Base-by-base conservation (phyloP, 2,329 filamentous ascomycete genomes). In the Trematosphaeria pertusa region DNA sequence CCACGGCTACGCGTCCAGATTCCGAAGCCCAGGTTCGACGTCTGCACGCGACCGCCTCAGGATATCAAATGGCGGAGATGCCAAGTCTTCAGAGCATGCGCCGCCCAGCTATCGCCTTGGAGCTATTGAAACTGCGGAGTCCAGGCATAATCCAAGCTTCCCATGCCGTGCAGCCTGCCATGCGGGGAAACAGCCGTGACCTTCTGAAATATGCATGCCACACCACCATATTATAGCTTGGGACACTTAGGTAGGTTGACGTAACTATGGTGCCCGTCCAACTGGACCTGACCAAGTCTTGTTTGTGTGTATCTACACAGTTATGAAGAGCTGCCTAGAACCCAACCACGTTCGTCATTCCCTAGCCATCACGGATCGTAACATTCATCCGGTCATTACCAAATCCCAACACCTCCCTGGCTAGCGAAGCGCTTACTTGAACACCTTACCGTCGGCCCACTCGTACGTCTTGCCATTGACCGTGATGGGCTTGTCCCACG, bases 391-490 rank as follows among this genome's bases (percentile, higher is more conserved):
- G 60, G 59, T 66, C 62, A 56, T 67, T 61, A 67, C 48, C 56
- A 46, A 51, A 58, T 50, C 42, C 31, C 48, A 53, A 54, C 40
- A 39, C 40, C 37, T 46, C 48, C 44, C 48, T 36, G 37, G 11
- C 34, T 28, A 37, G 38, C 43, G 48, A 68, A 54, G 47, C 50
- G 28, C 81, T 84, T 96, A 97, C 85, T 97, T 97, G 89, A 97
- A 97, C 75, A 97, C 91, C 86, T 97, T 97, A 75, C 94, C 94
- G 70, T 91, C 87, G 71, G 88, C 88, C 81, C 88, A 90, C 75
- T 85, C 79, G 80, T 92, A 95, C 72, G 87, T 84, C 88, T 97
- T 97, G 81, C 88, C 93, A 70, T 88, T 77, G 69, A 91, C 83
- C 58, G 78, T 79, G 69, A 92, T 79, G 60, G 89, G 86, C 81